Conservation (phyloP, 2,329 filamentous ascomycete genomes). For the Aspergillus sp. region DNA sequence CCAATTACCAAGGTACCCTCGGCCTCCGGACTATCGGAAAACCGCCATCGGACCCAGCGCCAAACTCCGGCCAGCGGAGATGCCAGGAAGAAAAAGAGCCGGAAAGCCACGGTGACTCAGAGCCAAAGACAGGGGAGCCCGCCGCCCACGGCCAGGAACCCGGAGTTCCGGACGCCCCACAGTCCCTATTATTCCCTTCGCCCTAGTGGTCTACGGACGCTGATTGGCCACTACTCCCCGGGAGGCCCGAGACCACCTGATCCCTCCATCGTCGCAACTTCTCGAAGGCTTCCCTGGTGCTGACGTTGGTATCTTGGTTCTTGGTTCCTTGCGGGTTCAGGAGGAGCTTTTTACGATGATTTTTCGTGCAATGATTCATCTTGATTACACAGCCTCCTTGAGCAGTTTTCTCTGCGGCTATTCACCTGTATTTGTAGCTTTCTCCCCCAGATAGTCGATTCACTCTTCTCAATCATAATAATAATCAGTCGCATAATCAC, state of each 20-base stretch:
- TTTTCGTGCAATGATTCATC: too few relatives aligned
- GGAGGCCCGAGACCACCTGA: not conserved
- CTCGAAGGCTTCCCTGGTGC: not conserved
- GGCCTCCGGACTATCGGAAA: not conserved
- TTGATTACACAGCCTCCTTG: too few relatives aligned
- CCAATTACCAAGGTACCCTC: too few relatives aligned
- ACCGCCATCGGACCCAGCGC: not conserved
- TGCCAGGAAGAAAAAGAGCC: not conserved
- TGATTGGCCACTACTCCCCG: too few relatives aligned
- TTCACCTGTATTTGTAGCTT: not conserved
- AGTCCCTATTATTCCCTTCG: too few relatives aligned
- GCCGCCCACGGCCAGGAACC: too few relatives aligned
- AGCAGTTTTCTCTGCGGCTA: not conserved
- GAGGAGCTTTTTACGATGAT: too few relatives aligned
- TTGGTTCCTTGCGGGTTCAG: too few relatives aligned
- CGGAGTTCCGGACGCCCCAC: too few relatives aligned
- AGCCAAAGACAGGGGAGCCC: too few relatives aligned
- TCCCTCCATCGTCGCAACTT: not conserved
- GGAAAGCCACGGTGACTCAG: not conserved
- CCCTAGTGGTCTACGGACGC: too few relatives aligned
- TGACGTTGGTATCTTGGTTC: too few relatives aligned
- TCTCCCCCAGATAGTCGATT: not conserved
- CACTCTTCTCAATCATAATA: not conserved
- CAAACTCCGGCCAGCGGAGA: not conserved
- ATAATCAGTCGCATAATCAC: not conserved